Evolutionary conservation across 257 asterid species (phyloP).

Genomic region (Fraxinus americana): DNA sequence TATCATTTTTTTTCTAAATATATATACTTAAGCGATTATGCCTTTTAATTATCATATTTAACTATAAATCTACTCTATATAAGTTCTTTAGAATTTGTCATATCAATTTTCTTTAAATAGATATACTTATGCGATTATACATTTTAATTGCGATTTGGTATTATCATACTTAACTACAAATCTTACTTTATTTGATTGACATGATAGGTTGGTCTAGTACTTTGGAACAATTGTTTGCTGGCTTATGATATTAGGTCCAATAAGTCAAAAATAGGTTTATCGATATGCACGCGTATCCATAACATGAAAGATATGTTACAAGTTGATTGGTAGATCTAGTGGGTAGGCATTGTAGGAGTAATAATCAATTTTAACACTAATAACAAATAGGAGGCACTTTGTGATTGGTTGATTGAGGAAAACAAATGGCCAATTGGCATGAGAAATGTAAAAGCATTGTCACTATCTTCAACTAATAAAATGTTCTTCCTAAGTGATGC

Average conservation of each 20-base stretch:
- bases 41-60: no score
- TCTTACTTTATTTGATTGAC: no score
- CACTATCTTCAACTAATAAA: constrained; percentile 4
- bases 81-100: no score
- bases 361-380: not conserved
- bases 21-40: no score
- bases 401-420: not conserved
- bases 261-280: not conserved
- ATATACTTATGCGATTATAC: no score
- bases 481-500: not conserved
- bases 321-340: not conserved
- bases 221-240: not conserved
- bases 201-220: not conserved
- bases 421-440: constrained; percentile 2
- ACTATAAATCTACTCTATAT: no score
- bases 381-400: not conserved
- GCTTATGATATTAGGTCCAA: not conserved
- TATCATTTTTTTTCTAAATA: no score
- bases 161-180: no score
- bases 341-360: not conserved
- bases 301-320: not conserved
- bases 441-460: not conserved
- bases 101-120: no score
- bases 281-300: not conserved
- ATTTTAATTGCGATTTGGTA: no score